Base-by-base conservation (phyloP, 352 stramenopile species). In the Pythium chondricola region DNA sequence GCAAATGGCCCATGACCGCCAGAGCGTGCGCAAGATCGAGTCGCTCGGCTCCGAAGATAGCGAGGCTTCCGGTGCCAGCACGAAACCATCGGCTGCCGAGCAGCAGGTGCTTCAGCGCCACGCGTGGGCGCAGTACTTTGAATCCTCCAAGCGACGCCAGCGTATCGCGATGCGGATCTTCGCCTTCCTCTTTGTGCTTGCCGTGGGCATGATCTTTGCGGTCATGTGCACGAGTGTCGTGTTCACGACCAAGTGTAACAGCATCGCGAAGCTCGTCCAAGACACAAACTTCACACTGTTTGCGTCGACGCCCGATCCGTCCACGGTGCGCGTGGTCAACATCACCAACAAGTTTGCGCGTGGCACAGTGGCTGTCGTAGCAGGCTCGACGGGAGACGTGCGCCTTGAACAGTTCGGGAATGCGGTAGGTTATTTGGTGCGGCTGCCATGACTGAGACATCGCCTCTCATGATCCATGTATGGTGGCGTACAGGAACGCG, bases 131-230 rank as follows among this genome's bases (percentile, higher is more conserved):
- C 43, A 67, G 35, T 58, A 69, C 29, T 91, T 88, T 33, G 76
- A 77, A 35, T 38, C 52, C 0, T 91, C 79, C 0, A 87, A 81
- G 39, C 71, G 72, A 2, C 66, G 63, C 6, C 75, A 88, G 52
- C 65, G 74, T 13, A 76, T 87, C 43, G 69, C 38, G 2, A 88
- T 91, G 76, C 70, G 72, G 22, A 31, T 88, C 16, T 58, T 65
- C 1, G 58, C 70, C 17, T 53, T 76, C 18, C 22, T 83, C 3
- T 69, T 79, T 35, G 35, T 76, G 9, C 40, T 87, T 2, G 67
- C 57, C 2, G 58, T 88, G 18, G 52, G 63, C 14, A 73, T 88
- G 36, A 73, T 91, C 62, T 99, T 99, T 58, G 96, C 93, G 2
- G 96, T 98, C 39, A 90, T 58, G 48, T 85, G 71, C 37, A 59